Percentiles rank a stretch among this genome's conserved stretches.
Conservation (phyloP, 2,329 filamentous ascomycete genomes). For the Neofusicoccum sp. region DNA sequence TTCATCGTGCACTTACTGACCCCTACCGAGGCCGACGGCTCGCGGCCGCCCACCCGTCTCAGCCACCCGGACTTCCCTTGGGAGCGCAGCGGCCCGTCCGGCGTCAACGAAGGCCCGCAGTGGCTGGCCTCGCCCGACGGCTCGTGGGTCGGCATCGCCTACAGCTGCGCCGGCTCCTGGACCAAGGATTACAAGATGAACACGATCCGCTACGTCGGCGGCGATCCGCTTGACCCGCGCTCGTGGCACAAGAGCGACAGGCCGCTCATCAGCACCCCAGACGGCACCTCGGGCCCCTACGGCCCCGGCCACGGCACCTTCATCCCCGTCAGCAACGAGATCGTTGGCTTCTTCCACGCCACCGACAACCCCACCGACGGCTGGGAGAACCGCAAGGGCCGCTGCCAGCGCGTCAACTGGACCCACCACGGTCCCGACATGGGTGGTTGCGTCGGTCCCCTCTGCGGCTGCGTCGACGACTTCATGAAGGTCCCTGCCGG, state of each 20-base stretch:
- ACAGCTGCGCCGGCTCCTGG: conserved; percentile 47
- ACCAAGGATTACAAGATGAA: conserved; percentile 51
- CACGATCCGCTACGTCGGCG: conserved; percentile 41
- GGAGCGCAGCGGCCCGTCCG: conserved; percentile 40
- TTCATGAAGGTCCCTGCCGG: conserved; percentile 8
- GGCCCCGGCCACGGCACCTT: conserved; percentile 49
- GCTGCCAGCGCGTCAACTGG: conserved; percentile 44
- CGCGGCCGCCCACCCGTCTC: conserved; percentile 36
- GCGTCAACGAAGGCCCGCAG: conserved; percentile 49
- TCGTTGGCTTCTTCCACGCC: conserved; percentile 46
- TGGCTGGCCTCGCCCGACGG: conserved; percentile 35
- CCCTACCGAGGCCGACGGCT: conserved; percentile 36
- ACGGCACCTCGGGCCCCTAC: conserved; percentile 31
- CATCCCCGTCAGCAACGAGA: conserved; percentile 41
- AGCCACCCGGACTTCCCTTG: conserved; percentile 41
- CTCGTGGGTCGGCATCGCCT: conserved; percentile 47
- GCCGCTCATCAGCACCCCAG: conserved; percentile 41
- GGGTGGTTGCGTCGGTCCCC: conserved; percentile 29
- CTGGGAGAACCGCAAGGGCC: conserved; percentile 45
- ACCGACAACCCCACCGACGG: conserved; percentile 45
- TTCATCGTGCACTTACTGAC: conserved; percentile 42
- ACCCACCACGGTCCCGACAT: conserved; percentile 31
- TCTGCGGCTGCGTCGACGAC: conserved; percentile 10
- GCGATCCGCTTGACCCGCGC: conserved; percentile 37
- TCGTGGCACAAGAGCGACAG: conserved; percentile 41